Percentiles rank a stretch among this genome's conserved stretches.
phyloP scores from a whole-genome alignment of 495 filamentous ascomycete genomes.

The Neurospora sp. region DNA sequence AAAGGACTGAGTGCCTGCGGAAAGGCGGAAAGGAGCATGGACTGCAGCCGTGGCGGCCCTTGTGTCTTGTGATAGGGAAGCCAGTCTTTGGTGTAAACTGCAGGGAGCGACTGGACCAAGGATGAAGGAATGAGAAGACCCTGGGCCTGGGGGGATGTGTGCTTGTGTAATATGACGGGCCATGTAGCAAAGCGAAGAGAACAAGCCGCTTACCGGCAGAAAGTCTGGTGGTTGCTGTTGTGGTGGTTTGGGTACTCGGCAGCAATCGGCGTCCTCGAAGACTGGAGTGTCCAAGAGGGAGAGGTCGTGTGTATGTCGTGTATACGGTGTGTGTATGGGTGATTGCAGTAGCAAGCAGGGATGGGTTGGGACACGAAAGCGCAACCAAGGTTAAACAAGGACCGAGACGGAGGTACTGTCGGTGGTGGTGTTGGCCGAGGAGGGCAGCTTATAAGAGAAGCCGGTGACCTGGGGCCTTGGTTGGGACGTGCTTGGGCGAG shows the following conservation, averaged over 20 bases:
- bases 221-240: slow-evolving; percentile 1
- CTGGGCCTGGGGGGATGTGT: background rate
- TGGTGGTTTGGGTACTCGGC: slow-evolving; percentile 2
- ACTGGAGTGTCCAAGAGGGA: background rate
- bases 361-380: background rate
- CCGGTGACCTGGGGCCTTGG: background rate
- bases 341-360: slow-evolving; percentile 5
- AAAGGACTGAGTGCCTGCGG: slow-evolving; percentile 27
- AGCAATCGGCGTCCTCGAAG: slow-evolving; percentile 1
- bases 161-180: slow-evolving; percentile 10
- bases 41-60: slow-evolving; percentile 22
- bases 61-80: slow-evolving; percentile 13
- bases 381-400: slow-evolving; percentile 2
- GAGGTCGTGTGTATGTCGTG: background rate
- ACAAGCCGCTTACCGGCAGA: slow-evolving; percentile 2
- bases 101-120: background rate
- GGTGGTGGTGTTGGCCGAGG: slow-evolving; percentile 1
- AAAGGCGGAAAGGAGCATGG: slow-evolving; percentile 29
- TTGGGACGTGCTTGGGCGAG: background rate
- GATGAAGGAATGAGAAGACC: slow-evolving; percentile 2
- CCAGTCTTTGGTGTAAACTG: background rate
- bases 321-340: slow-evolving; percentile 1
- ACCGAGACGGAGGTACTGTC: background rate
- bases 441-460: background rate
- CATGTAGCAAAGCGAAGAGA: slow-evolving; percentile 4